Percentiles rank a stretch among this genome's conserved stretches.
phyloP scores from a whole-genome alignment of 2,329 filamentous ascomycete species.

The Bipolaris bicolor region DNA sequence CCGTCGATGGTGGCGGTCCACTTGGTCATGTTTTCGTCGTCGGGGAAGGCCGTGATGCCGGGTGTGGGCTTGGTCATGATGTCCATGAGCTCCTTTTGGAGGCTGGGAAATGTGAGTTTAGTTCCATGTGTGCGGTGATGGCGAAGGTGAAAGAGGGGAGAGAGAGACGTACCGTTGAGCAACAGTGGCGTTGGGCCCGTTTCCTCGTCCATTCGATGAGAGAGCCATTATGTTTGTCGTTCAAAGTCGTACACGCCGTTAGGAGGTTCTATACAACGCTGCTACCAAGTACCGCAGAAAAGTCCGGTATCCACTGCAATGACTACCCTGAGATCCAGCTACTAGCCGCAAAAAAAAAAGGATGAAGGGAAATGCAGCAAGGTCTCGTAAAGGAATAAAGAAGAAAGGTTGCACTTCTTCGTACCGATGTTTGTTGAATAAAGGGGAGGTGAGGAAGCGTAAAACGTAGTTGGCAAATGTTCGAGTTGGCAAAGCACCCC shows the following conservation, averaged over 20 bases:
- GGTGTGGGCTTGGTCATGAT: constrained; percentile 95
- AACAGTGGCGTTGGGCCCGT: constrained; percentile 52
- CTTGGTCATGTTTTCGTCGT: constrained; percentile 80
- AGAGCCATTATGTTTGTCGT: constrained; percentile 32
- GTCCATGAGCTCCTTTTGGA: constrained; percentile 97
- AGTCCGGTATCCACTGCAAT: not conserved
- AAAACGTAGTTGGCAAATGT: not conserved
- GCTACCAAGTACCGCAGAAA: not conserved
- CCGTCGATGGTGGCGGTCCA: constrained; percentile 96
- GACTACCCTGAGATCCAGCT: not conserved
- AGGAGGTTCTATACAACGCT: not conserved
- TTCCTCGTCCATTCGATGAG: constrained; percentile 28
- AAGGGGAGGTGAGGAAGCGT: too few relatives aligned
- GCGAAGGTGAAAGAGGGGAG: not conserved
- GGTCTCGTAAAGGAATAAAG: not conserved
- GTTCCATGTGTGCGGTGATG: constrained; percentile 11
- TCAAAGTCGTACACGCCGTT: not conserved
- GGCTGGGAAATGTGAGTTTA: constrained; percentile 57
- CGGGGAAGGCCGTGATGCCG: constrained; percentile 93
- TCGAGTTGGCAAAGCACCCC: constrained; percentile 1
- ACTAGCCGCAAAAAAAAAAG: not conserved
- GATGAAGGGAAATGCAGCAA: not conserved
- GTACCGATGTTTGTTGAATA: not conserved
- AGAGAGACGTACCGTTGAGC: constrained; percentile 52
- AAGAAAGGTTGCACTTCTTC: not conserved